Conservation (phyloP, 2,329 filamentous ascomycete species). For the Ilyonectria destructans region DNA sequence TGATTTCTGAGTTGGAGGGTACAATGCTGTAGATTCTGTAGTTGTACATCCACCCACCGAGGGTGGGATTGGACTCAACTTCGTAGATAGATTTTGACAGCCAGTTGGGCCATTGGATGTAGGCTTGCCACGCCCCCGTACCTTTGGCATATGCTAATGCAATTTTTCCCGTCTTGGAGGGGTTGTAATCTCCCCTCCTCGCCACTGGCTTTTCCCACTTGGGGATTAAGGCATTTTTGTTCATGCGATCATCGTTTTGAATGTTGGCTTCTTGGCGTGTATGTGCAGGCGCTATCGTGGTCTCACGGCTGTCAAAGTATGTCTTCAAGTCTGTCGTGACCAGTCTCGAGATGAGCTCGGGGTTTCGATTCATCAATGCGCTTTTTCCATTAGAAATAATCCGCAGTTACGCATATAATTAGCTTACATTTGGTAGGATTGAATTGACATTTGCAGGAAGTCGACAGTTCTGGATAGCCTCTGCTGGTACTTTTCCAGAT, state of each 20-base stretch:
- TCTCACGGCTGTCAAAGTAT: not conserved
- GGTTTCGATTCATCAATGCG: slow-evolving; percentile 37
- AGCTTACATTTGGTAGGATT: slow-evolving; percentile 42
- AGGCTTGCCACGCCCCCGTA: slow-evolving; percentile 42
- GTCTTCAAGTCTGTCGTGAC: slow-evolving; percentile 29
- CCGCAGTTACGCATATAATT: not conserved
- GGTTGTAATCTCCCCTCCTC: too few relatives aligned
- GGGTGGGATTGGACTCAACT: slow-evolving; percentile 31
- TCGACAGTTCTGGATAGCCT: slow-evolving; percentile 36
- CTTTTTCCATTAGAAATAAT: slow-evolving; percentile 25
- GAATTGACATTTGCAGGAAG: slow-evolving; percentile 36
- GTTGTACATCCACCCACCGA: slow-evolving; percentile 41
- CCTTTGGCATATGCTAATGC: slow-evolving; percentile 15
- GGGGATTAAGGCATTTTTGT: too few relatives aligned
- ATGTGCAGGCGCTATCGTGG: accelerated
- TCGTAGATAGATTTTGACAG: slow-evolving; percentile 39
- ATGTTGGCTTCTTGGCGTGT: not conserved
- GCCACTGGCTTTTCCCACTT: too few relatives aligned
- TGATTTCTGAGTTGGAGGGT: slow-evolving; percentile 31
- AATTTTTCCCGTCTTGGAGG: slow-evolving; percentile 36
- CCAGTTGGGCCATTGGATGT: slow-evolving; percentile 47
- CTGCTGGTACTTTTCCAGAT: slow-evolving; percentile 34
- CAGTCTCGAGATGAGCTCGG: slow-evolving; percentile 30
- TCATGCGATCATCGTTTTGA: too few relatives aligned
- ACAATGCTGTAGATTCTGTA: slow-evolving; percentile 47